Evolutionary conservation across 108 stramenopile species (phyloP).

Genomic region (Hondaea fermentalgiana): DNA sequence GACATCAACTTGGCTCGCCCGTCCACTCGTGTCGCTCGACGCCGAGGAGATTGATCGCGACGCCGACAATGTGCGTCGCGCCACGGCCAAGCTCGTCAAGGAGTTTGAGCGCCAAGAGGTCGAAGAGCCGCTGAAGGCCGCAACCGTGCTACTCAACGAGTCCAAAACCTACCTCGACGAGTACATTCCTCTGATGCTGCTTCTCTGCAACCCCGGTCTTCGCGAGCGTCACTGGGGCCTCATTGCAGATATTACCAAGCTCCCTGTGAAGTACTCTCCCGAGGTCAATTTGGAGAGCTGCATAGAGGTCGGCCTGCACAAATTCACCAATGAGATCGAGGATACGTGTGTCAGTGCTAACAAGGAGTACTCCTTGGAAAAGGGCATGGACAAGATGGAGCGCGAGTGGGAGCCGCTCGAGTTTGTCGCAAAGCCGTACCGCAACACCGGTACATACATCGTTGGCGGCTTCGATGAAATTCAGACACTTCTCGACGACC

Average conservation of each 20-base stretch:
- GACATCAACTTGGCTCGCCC: constrained; percentile 19
- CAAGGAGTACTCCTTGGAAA: constrained; percentile 56
- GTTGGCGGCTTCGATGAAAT: constrained; percentile 49
- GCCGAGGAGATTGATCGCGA: constrained; percentile 46
- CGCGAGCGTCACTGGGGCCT: constrained; percentile 54
- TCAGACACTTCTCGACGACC: constrained; percentile 61
- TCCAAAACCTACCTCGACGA: constrained; percentile 45
- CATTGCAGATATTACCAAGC: constrained; percentile 36
- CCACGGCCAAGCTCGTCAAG: constrained; percentile 25
- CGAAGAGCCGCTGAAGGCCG: constrained; percentile 33
- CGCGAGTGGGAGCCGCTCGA: constrained; percentile 41
- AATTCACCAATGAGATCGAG: constrained; percentile 38
- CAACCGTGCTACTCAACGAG: constrained; percentile 32
- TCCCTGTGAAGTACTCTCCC: constrained; percentile 27
- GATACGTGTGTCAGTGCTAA: constrained; percentile 56
- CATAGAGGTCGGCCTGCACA: constrained; percentile 45
- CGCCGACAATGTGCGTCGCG: constrained; percentile 38
- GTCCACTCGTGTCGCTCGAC: constrained; percentile 30
- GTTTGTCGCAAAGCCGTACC: constrained; percentile 51
- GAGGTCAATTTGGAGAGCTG: constrained; percentile 33
- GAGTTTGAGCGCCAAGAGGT: constrained; percentile 44
- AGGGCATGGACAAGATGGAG: constrained; percentile 59
- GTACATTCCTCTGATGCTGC: constrained; percentile 47
- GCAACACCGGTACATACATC: constrained; percentile 53
- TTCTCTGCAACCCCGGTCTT: constrained; percentile 60